Evolutionary conservation across 2,329 filamentous ascomycete genomes (phyloP).

Genomic region (Acephala macrosclerotiorum): DNA sequence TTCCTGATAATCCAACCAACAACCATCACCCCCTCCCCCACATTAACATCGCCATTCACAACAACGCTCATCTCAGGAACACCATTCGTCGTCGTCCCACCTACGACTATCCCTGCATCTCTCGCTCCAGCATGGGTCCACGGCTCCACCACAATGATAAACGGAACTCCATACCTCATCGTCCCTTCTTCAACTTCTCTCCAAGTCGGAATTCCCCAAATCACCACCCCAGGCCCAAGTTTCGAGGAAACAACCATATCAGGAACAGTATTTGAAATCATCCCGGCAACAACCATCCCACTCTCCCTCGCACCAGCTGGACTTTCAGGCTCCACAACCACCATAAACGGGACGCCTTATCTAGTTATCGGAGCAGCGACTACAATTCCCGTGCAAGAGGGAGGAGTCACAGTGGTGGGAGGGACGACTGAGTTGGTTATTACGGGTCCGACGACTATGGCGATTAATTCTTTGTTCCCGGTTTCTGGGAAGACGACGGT

Average conservation of each 20-base stretch:
- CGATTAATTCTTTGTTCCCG: conserved; percentile 25
- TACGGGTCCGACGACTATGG: conserved; percentile 26
- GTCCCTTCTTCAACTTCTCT: conserved; percentile 24
- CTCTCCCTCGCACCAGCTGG: not conserved
- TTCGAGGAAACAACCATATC: too few relatives aligned
- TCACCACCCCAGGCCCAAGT: too few relatives aligned
- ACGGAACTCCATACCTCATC: conserved; percentile 28
- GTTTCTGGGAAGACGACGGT: conserved; percentile 29
- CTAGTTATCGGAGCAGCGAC: conserved; percentile 27
- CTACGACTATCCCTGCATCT: conserved; percentile 27
- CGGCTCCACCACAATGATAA: conserved; percentile 27
- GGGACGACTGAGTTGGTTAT: conserved; percentile 26
- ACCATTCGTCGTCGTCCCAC: conserved; percentile 20
- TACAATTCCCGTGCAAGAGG: conserved; percentile 12
- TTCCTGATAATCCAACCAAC: not conserved
- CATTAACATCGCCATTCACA: not conserved
- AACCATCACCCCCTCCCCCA: not conserved
- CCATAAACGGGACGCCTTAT: conserved; percentile 29
- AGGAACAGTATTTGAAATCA: too few relatives aligned
- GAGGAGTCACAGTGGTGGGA: conserved; percentile 21
- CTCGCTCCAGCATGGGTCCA: conserved; percentile 12
- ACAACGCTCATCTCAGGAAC: conserved; percentile 22
- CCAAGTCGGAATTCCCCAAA: not conserved
- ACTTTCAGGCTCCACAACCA: conserved; percentile 23
- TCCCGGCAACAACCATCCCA: too few relatives aligned